A percentile compares a stretch with the other conserved stretches of the same genome.
Evolutionary conservation across 306 rosid genomes (phyloP).

Genomic region (Malus sieversii): DNA sequence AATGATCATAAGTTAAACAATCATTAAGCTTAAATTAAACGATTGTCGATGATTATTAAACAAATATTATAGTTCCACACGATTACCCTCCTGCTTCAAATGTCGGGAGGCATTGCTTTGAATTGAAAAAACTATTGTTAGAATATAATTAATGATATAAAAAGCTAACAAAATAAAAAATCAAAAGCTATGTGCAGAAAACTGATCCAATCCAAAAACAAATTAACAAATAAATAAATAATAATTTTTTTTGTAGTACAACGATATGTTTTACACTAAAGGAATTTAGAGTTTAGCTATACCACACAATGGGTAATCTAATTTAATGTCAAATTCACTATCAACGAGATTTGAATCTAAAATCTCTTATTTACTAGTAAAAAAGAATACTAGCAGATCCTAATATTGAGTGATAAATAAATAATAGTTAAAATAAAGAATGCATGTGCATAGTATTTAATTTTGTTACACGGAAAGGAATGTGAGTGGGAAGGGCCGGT

Average conservation of each 20-base stretch:
- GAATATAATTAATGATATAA: neutral
- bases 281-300: fast-evolving
- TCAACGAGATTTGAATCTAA: fast-evolving
- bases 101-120: neutral
- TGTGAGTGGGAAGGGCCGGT: neutral
- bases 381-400: fast-evolving
- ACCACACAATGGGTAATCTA: too few species aligned
- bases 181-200: neutral
- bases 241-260: too few species aligned
- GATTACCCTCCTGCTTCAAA: neutral
- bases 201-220: neutral
- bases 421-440: neutral
- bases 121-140: neutral
- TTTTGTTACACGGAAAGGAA: neutral
- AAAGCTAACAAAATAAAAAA: neutral
- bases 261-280: too few species aligned
- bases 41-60: neutral
- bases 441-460: neutral
- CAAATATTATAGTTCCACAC: neutral
- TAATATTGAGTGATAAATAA: too few species aligned
- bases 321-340: too few species aligned
- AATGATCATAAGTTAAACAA: neutral
- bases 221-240: neutral
- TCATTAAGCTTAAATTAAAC: neutral
- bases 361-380: fast-evolving